phyloP scores from a whole-genome alignment of 1,284 basidiomycete species.

The Mycena sp. region DNA sequence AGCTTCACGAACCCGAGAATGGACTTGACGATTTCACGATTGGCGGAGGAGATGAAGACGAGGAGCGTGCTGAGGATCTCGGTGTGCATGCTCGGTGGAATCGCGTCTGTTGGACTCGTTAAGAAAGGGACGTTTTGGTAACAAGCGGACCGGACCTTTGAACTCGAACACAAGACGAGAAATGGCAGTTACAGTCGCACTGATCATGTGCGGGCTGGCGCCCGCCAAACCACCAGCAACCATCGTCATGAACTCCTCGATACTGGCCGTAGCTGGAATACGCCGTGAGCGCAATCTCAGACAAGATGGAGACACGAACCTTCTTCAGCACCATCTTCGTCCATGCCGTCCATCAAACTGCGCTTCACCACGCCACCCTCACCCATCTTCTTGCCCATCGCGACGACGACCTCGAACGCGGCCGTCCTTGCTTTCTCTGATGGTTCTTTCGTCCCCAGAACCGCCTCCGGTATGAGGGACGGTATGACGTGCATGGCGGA shows the following conservation, averaged over 20 bases:
- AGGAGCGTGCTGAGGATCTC: slow-evolving; percentile 91
- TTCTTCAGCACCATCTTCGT: slow-evolving; percentile 69
- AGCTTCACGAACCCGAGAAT: slow-evolving; percentile 97
- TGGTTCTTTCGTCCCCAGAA: slow-evolving; percentile 98
- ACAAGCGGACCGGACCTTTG: slow-evolving; percentile 65
- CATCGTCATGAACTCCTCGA: slow-evolving; percentile 98
- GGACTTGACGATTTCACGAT: slow-evolving; percentile 98
- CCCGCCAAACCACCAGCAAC: slow-evolving; percentile 95
- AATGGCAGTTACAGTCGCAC: slow-evolving; percentile 94
- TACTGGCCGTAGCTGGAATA: slow-evolving; percentile 72
- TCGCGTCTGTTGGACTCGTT: slow-evolving; percentile 60
- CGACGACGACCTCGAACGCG: slow-evolving; percentile 91
- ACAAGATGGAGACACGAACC: slow-evolving; percentile 52
- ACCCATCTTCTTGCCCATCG: slow-evolving; percentile 94
- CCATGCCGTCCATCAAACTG: slow-evolving; percentile 83
- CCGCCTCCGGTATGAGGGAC: slow-evolving; percentile 92
- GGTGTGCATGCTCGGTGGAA: slow-evolving; percentile 81
- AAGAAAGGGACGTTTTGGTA: neutral
- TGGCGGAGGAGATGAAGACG: slow-evolving; percentile 92
- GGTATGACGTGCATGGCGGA: slow-evolving; percentile 88
- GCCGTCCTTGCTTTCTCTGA: slow-evolving; percentile 92
- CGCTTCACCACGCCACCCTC: slow-evolving; percentile 87
- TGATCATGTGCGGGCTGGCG: slow-evolving; percentile 97
- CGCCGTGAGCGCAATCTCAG: slow-evolving; percentile 6
- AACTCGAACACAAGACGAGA: slow-evolving; percentile 97